A percentile compares a stretch with the other conserved stretches of the same genome.
These are phyloP conservation scores for Aspergillus amoenus DNA, from an alignment of 2,329 filamentous ascomycete genomes.

Conservation along the genomic window DNA sequence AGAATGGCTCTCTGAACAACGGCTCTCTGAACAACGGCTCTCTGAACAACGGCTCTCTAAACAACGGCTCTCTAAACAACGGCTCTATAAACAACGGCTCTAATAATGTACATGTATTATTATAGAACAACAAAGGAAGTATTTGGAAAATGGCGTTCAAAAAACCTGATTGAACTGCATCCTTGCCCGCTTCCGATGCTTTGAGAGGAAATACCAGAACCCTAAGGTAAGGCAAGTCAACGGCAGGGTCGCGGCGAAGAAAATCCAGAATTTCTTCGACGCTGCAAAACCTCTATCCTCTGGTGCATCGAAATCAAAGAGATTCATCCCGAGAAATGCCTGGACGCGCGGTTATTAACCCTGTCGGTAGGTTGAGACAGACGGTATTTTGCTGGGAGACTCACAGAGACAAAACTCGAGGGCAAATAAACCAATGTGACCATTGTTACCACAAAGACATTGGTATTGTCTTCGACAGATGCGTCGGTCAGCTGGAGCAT, in stretches of 20 bases:
- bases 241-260: slow-evolving; percentile 13
- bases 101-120: background rate
- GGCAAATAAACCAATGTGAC: slow-evolving; percentile 33
- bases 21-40: background rate
- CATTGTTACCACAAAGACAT: slow-evolving; percentile 18
- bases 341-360: background rate
- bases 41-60: background rate
- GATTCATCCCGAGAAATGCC: slow-evolving; percentile 24
- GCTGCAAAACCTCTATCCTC: slow-evolving; percentile 10
- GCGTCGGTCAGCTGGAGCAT: slow-evolving; percentile 19
- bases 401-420: slow-evolving; percentile 38
- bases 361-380: no score
- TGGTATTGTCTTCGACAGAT: slow-evolving; percentile 26
- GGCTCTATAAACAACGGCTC: background rate
- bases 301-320: slow-evolving; percentile 17
- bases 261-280: slow-evolving; percentile 22
- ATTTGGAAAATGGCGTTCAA: background rate
- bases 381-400: background rate
- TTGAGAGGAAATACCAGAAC: slow-evolving; percentile 12
- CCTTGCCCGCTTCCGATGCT: background rate
- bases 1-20: background rate
- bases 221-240: slow-evolving; percentile 16
- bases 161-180: background rate
- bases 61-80: background rate
- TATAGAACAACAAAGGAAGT: background rate